Conservation (phyloP, 1,284 basidiomycete genomes). For the Schizopora paradoxa region DNA sequence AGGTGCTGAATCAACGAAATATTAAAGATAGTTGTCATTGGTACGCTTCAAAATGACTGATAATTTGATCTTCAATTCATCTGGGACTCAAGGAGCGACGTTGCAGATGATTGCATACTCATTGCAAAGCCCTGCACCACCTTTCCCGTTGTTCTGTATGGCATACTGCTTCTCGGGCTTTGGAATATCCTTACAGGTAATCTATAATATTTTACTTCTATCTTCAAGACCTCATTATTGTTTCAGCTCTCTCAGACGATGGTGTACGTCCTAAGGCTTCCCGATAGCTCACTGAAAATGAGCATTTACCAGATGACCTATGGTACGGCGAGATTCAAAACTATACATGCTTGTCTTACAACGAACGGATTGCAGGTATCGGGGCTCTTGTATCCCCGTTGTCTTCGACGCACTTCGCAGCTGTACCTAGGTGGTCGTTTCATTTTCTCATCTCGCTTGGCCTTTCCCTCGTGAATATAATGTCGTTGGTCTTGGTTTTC, state of each 20-base stretch:
- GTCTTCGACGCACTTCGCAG: slow-evolving; percentile 54
- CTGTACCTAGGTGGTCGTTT: slow-evolving; percentile 50
- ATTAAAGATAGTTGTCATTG: slow-evolving; percentile 10
- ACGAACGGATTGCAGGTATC: slow-evolving; percentile 25
- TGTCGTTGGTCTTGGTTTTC: slow-evolving; percentile 45
- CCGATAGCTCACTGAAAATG: slow-evolving; percentile 50
- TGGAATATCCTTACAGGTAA: slow-evolving; percentile 20
- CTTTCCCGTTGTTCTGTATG: slow-evolving; percentile 32
- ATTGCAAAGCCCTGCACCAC: slow-evolving; percentile 34
- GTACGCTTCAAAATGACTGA: slow-evolving; percentile 4
- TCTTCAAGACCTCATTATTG: neutral
- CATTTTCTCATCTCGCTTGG: slow-evolving; percentile 61
- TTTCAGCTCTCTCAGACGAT: slow-evolving; percentile 39
- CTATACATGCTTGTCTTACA: neutral
- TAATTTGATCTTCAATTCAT: neutral
- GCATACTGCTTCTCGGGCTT: slow-evolving; percentile 18
- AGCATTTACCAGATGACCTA: slow-evolving; percentile 57
- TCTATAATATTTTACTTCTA: slow-evolving; percentile 12
- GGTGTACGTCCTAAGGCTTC: slow-evolving; percentile 46
- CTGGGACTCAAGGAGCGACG: slow-evolving; percentile 20
- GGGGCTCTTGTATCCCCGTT: slow-evolving; percentile 60
- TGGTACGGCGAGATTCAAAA: no score
- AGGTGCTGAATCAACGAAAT: slow-evolving; percentile 1
- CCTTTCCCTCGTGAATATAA: slow-evolving; percentile 43
- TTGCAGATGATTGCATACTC: slow-evolving; percentile 31